Evolutionary conservation across 169 alveolate species (phyloP).

Genomic region (Babesia microti): DNA sequence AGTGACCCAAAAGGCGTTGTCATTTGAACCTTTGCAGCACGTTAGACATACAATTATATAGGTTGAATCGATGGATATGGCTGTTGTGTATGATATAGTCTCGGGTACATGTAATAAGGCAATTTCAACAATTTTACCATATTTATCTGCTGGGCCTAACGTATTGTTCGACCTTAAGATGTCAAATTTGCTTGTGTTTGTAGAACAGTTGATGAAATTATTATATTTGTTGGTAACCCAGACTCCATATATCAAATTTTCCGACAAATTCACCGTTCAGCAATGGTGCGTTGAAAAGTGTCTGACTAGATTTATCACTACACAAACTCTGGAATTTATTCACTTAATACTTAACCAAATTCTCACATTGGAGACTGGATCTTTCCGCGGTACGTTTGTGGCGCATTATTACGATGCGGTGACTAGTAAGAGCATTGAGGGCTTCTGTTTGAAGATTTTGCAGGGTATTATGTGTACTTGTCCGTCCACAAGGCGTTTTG

Average conservation of each 20-base stretch:
- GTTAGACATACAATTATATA: slow-evolving; percentile 4
- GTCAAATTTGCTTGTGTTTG: slow-evolving; percentile 15
- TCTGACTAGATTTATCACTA: slow-evolving; percentile 21
- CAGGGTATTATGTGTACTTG: too few relatives aligned
- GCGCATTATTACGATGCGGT: too few relatives aligned
- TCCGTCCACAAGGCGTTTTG: too few relatives aligned
- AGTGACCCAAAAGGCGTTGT: slow-evolving; percentile 12
- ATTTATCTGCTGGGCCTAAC: slow-evolving; percentile 7
- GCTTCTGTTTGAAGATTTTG: too few relatives aligned
- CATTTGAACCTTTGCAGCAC: slow-evolving; percentile 7
- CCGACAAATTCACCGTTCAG: slow-evolving; percentile 31
- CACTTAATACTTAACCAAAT: too few relatives aligned
- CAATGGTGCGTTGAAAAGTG: slow-evolving; percentile 30
- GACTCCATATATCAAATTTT: slow-evolving; percentile 37
- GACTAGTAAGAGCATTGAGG: too few relatives aligned
- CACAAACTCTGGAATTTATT: too few relatives aligned
- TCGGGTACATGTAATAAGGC: too few relatives aligned
- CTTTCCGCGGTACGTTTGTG: too few relatives aligned
- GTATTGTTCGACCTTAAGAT: slow-evolving; percentile 16
- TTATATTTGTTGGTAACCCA: slow-evolving; percentile 12
- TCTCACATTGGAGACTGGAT: too few relatives aligned
- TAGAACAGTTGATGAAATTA: slow-evolving; percentile 6
- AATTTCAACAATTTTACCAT: slow-evolving; percentile 2
- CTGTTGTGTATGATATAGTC: slow-evolving; percentile 33
- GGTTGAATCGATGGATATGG: slow-evolving; percentile 47